Conservation (phyloP, 2,329 filamentous ascomycete genomes). For the Thyridium curvatum region DNA sequence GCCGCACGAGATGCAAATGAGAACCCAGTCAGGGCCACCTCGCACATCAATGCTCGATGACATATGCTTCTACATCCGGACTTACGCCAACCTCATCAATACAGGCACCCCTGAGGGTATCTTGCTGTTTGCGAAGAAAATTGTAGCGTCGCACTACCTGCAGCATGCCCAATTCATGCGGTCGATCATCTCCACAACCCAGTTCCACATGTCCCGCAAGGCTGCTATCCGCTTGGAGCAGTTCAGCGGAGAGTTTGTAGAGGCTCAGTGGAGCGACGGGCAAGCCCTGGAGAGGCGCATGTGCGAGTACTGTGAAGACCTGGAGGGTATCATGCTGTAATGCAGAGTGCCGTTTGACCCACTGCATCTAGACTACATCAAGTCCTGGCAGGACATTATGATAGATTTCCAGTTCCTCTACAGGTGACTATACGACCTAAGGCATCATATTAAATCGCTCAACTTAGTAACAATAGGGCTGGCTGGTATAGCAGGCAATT, state of each 20-base stretch:
- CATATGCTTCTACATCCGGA: constrained; percentile 14
- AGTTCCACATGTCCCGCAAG: constrained; percentile 16
- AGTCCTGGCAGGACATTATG: constrained; percentile 7
- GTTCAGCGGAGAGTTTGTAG: no score
- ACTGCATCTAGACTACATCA: background rate
- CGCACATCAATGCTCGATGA: constrained; percentile 14
- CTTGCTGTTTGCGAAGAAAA: constrained; percentile 16
- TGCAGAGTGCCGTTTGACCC: constrained; percentile 14
- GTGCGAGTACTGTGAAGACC: constrained; percentile 16
- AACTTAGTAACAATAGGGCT: constrained; percentile 15
- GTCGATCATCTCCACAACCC: constrained; percentile 12
- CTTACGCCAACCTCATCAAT: constrained; percentile 7
- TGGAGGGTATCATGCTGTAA: constrained; percentile 17
- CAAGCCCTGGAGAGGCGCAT: constrained; percentile 17
- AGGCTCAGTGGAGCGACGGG: constrained; percentile 17
- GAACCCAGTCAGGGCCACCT: constrained; percentile 9
- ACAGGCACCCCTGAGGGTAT: no score
- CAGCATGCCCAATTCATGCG: constrained; percentile 14
- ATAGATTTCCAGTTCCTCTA: constrained; percentile 15
- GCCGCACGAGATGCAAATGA: constrained; percentile 10
- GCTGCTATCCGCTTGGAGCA: constrained; percentile 9
- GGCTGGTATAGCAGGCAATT: constrained; percentile 15
- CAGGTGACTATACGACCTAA: constrained; percentile 13
- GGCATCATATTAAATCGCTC: constrained; percentile 13
- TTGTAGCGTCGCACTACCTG: constrained; percentile 15